Evolutionary conservation across 495 filamentous ascomycete species (phyloP).

Genomic region (Chaetomium fimeti): DNA sequence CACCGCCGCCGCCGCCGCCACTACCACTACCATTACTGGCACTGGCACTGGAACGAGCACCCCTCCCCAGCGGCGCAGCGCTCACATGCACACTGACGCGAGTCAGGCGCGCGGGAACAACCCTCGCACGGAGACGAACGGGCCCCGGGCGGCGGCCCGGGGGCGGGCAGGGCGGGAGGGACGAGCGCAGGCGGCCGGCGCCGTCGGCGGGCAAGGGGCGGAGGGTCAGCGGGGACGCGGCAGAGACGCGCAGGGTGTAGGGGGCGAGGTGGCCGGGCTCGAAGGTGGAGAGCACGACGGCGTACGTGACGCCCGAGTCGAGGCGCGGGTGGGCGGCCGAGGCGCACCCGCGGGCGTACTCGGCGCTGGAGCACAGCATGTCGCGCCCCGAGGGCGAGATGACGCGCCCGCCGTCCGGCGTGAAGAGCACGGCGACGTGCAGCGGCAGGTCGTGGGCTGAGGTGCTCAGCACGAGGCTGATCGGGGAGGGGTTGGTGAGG

Average conservation of each 20-base stretch:
- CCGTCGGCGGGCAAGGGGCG: conserved; percentile 60
- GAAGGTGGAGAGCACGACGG: conserved; percentile 84
- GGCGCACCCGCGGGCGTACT: conserved; percentile 78
- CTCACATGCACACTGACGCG: too few relatives aligned
- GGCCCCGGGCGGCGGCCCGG: too few relatives aligned
- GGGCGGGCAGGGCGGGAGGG: conserved; percentile 41
- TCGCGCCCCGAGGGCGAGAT: conserved; percentile 67
- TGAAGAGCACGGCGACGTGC: conserved; percentile 81
- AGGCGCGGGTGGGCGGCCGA: conserved; percentile 58
- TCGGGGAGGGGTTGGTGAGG: conserved; percentile 53
- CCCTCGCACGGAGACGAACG: too few relatives aligned
- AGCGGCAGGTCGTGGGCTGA: conserved; percentile 59
- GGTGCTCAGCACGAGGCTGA: conserved; percentile 72
- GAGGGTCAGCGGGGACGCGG: conserved; percentile 54
- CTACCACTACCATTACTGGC: too few relatives aligned
- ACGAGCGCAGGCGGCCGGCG: conserved; percentile 63
- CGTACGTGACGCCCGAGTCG: conserved; percentile 72
- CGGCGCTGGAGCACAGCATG: conserved; percentile 74
- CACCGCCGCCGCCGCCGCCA: neutral
- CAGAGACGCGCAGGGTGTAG: conserved; percentile 72
- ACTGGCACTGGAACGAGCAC: too few relatives aligned
- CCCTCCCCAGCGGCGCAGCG: conserved; percentile 40
- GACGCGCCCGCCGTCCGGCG: conserved; percentile 55
- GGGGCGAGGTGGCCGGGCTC: conserved; percentile 69
- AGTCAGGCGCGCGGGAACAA: too few relatives aligned